Evolutionary conservation across 345 rosid species (phyloP).

Genomic region (Abelmoschus esculentus): DNA sequence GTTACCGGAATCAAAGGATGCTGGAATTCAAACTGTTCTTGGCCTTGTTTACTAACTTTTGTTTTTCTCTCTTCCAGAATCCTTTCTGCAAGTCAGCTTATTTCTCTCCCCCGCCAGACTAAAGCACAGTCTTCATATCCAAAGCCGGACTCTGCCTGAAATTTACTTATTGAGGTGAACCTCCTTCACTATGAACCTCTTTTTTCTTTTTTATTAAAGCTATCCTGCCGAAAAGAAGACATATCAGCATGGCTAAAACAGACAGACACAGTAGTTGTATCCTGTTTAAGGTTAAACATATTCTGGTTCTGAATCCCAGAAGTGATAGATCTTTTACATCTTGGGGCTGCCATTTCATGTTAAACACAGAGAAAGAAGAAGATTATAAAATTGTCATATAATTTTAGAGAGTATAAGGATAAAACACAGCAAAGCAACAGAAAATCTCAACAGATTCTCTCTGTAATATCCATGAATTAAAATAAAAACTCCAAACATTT

Average conservation of each 20-base stretch:
- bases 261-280: neutral
- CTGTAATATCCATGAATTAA: slow-evolving; percentile 19
- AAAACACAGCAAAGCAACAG: slow-evolving; percentile 8
- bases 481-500: neutral
- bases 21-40: slow-evolving; percentile 23
- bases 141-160: neutral
- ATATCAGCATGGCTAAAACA: neutral
- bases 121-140: neutral
- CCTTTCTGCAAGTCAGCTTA: neutral
- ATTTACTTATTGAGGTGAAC: slow-evolving; percentile 3
- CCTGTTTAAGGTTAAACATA: slow-evolving; percentile 8
- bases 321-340: slow-evolving; percentile 15
- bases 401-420: neutral
- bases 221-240: neutral
- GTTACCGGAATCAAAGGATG: slow-evolving; percentile 45
- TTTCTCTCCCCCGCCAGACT: neutral
- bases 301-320: neutral
- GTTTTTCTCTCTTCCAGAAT: slow-evolving; percentile 4
- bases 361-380: neutral
- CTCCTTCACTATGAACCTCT: slow-evolving; percentile 9
- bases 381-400: neutral
- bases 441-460: slow-evolving; percentile 29
- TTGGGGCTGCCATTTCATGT: neutral
- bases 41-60: slow-evolving; percentile 19
- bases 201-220: neutral